Percentiles rank a stretch among this genome's conserved stretches.
These are phyloP conservation scores for Chrysanthemum lavandulifolium DNA, from an alignment of 129 eudicot genomes.

Conservation along the genomic window DNA sequence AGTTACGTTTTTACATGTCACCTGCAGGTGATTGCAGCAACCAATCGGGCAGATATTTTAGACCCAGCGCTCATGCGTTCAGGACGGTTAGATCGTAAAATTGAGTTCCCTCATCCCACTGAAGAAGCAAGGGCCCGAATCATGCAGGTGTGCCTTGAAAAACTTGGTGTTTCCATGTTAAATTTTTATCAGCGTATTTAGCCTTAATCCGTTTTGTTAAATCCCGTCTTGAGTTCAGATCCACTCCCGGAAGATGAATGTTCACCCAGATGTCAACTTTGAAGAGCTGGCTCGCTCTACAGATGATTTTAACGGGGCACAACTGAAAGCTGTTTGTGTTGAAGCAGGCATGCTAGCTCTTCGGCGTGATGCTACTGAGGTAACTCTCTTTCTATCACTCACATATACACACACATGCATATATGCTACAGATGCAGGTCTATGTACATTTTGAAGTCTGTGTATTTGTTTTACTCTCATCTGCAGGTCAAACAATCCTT, in stretches of 20 bases:
- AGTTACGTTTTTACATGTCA: no score
- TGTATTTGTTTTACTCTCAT: no score
- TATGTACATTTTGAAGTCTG: no score
- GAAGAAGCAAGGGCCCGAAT: constrained; percentile 98
- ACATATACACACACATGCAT: background rate
- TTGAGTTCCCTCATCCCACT: constrained; percentile 97
- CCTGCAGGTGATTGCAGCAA: constrained; percentile 93
- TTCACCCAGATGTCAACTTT: constrained; percentile 95
- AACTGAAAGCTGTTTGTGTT: constrained; percentile 92
- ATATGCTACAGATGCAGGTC: no score
- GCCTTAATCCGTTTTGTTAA: background rate
- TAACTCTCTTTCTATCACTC: background rate
- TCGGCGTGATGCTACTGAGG: constrained; percentile 90
- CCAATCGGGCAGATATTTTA: constrained; percentile 91
- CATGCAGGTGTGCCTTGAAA: constrained; percentile 59
- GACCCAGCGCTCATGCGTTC: constrained; percentile 98
- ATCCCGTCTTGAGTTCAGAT: constrained; percentile 40
- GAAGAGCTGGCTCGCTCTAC: constrained; percentile 97
- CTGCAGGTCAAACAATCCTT: no score
- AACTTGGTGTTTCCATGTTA: background rate
- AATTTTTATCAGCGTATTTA: background rate
- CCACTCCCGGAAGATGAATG: constrained; percentile 97
- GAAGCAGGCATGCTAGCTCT: constrained; percentile 99
- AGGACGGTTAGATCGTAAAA: constrained; percentile 95
- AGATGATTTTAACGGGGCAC: constrained; percentile 94